Percentiles rank a stretch among this genome's conserved stretches.
Evolutionary conservation across 2,329 filamentous ascomycete species (phyloP).

Genomic region (Talaromyces marneffei): DNA sequence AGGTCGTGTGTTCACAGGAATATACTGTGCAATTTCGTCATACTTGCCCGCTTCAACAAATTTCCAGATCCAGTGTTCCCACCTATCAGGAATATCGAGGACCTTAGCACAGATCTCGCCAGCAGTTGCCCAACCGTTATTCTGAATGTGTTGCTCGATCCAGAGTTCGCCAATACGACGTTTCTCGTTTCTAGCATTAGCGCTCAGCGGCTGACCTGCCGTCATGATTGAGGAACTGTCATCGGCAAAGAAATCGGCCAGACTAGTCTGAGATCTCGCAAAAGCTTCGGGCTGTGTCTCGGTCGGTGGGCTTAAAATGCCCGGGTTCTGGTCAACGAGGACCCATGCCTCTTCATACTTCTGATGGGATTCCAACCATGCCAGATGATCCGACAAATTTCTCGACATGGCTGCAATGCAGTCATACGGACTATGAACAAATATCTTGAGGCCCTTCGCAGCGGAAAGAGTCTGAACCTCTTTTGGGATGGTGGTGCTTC

Average conservation of each 20-base stretch:
- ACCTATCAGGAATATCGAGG: slow-evolving; percentile 68
- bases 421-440: slow-evolving; percentile 94
- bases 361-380: slow-evolving; percentile 76
- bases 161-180: slow-evolving; percentile 85
- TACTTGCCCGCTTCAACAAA: slow-evolving; percentile 83
- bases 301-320: slow-evolving; percentile 47
- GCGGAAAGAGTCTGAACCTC: slow-evolving; percentile 46
- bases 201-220: slow-evolving; percentile 53
- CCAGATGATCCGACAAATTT: slow-evolving; percentile 76
- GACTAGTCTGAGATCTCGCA: slow-evolving; percentile 37
- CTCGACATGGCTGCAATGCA: slow-evolving; percentile 88
- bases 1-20: slow-evolving; percentile 73
- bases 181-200: slow-evolving; percentile 77
- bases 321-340: slow-evolving; percentile 80
- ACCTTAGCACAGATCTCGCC: slow-evolving; percentile 79
- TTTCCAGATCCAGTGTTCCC: slow-evolving; percentile 94
- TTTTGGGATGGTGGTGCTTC: slow-evolving; percentile 29
- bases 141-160: slow-evolving; percentile 76
- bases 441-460: slow-evolving; percentile 67
- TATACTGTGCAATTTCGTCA: slow-evolving; percentile 79
- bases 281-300: slow-evolving; percentile 30
- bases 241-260: slow-evolving; percentile 67
- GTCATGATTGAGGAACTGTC: slow-evolving; percentile 61
- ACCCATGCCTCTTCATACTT: slow-evolving; percentile 84
- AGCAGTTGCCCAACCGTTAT: slow-evolving; percentile 68